Evolutionary conservation across 805 yeast species (phyloP), one percentile per base, ranked within the genome.

Genomic region (Cyberlindnera mycetangii): DNA sequence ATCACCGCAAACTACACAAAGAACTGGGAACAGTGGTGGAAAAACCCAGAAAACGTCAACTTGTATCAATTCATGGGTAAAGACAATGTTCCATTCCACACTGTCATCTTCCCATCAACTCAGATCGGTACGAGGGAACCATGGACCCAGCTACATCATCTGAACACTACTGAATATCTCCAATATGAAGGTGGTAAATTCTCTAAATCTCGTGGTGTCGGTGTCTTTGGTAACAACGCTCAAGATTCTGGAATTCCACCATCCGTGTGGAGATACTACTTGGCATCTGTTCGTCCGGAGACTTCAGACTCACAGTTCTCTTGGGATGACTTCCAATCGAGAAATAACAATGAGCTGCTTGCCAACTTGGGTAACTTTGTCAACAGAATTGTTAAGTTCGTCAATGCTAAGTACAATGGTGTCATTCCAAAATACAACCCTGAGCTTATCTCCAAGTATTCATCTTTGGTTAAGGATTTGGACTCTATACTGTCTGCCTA

Each of bases 51-150:
- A 42, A 65, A 89, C 50, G 97, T 93, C 51, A 69, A 85, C 53
- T 72, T 93, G 54, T 89, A 87, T 66, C 99, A 93, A 72, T 93
- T 93, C 67, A 93, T 93, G 99, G 99, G 99, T 68, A 93, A 93
- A 67, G 99, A 93, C 68, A 93, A 93, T 62, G 97, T 90, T 59
- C 97, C 98, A 25, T 93, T 93, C 88, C 99, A 93, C 65, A 85
- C 97, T 1, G 99, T 93, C 45, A 95, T 93, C 45, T 93, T 92
- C 89, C 99, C 99, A 48, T 83, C 95, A 34, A 71, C 95, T 21
- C 85, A 83, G 68, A 70, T 93, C 36, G 99, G 98, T 65, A 90
- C 99, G 15, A 68, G 75, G 16, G 92, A 92, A 45, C 60, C 74
- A 38, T 93, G 98, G 98, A 89, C 97, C 48, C 83, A 79, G 79